Percentiles rank a stretch among this genome's conserved stretches.
These are phyloP conservation scores for Fusarium sp. DNA, from an alignment of 2,329 filamentous ascomycete species.

Conservation along the genomic window DNA sequence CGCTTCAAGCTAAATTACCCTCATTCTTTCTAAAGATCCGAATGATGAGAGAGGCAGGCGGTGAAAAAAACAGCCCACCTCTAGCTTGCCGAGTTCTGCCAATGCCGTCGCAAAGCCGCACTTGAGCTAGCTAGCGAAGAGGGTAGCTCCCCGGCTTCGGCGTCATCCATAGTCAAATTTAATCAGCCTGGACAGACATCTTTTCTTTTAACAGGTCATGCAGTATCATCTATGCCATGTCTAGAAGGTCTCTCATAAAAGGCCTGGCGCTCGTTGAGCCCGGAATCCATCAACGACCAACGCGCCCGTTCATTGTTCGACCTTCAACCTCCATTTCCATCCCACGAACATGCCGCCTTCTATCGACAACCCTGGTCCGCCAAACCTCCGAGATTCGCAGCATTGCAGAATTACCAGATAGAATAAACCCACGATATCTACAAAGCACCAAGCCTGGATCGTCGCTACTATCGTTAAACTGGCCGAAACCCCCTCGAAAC, in stretches of 20 bases:
- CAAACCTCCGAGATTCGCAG: conserved; percentile 52
- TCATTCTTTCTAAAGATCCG: background rate
- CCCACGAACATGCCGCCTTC: conserved; percentile 51
- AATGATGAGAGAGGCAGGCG: conserved; percentile 37
- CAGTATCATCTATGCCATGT: conserved; percentile 36
- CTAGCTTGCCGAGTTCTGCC: conserved; percentile 33
- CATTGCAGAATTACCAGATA: conserved; percentile 51
- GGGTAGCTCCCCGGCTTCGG: conserved; percentile 30
- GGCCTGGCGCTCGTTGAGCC: conserved; percentile 30
- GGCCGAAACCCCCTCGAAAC: conserved; percentile 66
- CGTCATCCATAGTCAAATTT: conserved; percentile 36
- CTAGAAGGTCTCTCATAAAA: conserved; percentile 30
- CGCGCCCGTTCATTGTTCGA: background rate
- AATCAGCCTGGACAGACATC: conserved; percentile 8
- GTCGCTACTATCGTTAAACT: conserved; percentile 67
- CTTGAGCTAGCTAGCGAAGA: background rate
- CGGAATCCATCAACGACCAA: conserved; percentile 1
- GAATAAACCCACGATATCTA: conserved; percentile 54
- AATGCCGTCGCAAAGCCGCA: conserved; percentile 28
- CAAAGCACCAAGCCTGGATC: conserved; percentile 60
- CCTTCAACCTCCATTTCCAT: background rate
- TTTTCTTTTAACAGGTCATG: conserved; percentile 22
- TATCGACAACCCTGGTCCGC: conserved; percentile 61
- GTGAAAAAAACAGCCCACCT: conserved; percentile 38
- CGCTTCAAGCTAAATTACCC: background rate